Evolutionary conservation across 345 rosid species (phyloP).

Genomic region (Lenwebbia sp.): DNA sequence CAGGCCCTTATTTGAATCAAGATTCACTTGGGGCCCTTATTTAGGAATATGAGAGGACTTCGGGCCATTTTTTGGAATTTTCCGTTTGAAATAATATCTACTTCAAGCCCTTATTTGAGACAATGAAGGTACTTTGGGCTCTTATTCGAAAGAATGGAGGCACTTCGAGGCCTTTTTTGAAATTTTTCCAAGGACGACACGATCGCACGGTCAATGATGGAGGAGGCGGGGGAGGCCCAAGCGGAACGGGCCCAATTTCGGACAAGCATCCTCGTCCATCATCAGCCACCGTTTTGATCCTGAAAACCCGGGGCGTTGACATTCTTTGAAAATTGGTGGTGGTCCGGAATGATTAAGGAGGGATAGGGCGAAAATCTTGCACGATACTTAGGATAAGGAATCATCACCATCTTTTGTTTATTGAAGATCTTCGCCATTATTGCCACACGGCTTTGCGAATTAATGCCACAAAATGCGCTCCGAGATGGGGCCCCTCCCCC

Average conservation of each 20-base stretch:
- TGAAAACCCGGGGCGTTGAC: background rate
- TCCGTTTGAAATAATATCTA: too few species aligned
- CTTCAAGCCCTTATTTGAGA: too few species aligned
- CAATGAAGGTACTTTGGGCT: too few species aligned
- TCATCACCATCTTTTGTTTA: background rate
- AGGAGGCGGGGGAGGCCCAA: background rate
- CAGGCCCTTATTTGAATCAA: too few species aligned
- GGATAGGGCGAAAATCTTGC: background rate
- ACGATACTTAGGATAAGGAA: background rate
- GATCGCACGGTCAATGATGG: background rate
- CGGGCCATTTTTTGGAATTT: too few species aligned
- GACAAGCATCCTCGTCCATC: background rate
- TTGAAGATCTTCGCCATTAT: background rate
- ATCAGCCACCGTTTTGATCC: background rate
- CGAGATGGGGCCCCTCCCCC: background rate
- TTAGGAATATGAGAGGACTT: too few species aligned
- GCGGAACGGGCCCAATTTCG: background rate
- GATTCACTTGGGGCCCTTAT: too few species aligned
- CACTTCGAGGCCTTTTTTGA: too few species aligned
- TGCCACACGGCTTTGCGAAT: background rate
- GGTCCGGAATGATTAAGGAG: background rate
- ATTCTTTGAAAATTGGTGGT: background rate
- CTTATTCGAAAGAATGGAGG: too few species aligned
- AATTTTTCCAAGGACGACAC: background rate
- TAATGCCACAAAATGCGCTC: constrained; percentile 1